These are phyloP conservation scores for Gleditsia sinensis DNA, from an alignment of 306 rosid species.

Conservation along the genomic window DNA sequence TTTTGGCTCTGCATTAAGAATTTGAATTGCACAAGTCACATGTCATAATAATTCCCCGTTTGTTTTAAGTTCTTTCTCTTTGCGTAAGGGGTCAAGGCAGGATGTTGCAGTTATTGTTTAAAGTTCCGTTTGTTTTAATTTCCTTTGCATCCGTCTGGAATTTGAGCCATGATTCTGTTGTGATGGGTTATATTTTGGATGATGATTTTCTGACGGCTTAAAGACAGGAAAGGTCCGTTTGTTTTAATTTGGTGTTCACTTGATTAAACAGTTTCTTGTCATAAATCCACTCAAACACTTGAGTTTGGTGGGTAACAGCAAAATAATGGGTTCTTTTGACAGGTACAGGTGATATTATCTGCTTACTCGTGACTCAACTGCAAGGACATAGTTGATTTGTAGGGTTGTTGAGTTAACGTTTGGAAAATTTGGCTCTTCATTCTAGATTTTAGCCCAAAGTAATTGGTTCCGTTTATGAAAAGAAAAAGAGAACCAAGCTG, in stretches of 20 bases:
- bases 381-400: too few relatives aligned
- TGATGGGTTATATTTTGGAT: too few relatives aligned
- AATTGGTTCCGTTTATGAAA: background rate
- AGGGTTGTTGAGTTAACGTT: background rate
- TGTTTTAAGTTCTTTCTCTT: too few relatives aligned
- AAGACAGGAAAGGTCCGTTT: too few relatives aligned
- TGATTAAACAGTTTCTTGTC: too few relatives aligned
- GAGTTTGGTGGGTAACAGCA: too few relatives aligned
- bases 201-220: too few relatives aligned
- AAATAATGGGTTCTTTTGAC: too few relatives aligned
- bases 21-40: background rate
- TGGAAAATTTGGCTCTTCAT: conserved; percentile 26
- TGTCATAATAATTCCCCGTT: background rate
- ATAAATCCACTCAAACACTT: too few relatives aligned
- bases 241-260: too few relatives aligned
- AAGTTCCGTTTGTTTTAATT: background rate
- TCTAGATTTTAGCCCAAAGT: conserved; percentile 7
- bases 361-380: too few relatives aligned
- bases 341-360: too few relatives aligned
- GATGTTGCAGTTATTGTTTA: background rate
- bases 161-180: conserved; percentile 5
- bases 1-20: background rate
- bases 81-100: background rate
- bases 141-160: background rate
- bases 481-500: conserved; percentile 7